Conservation (phyloP, 1,139 yeast genomes). For the Taphrina betulina region DNA sequence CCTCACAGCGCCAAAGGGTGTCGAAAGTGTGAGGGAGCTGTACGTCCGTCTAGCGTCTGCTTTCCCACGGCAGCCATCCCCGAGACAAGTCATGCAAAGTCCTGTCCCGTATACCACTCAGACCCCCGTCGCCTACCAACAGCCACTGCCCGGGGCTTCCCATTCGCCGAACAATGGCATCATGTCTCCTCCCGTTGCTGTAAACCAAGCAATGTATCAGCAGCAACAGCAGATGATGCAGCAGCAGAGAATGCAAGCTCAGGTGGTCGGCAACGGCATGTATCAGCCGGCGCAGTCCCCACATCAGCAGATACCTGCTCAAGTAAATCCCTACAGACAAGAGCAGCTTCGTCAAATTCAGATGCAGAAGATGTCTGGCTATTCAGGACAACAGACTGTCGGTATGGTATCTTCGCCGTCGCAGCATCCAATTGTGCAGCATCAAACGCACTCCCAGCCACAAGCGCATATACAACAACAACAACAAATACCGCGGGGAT, state of each 20-base stretch:
- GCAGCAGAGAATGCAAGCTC: not conserved
- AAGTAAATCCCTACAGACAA: constrained; percentile 12
- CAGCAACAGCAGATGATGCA: constrained; percentile 13
- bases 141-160: not conserved
- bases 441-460: constrained; percentile 4
- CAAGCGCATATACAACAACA: constrained; percentile 12
- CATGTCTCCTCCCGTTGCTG: constrained; percentile 11
- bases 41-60: constrained; percentile 18
- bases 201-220: not conserved
- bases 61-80: constrained; percentile 8
- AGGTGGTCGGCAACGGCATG: not conserved
- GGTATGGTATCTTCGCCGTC: not conserved
- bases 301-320: not conserved
- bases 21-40: constrained; percentile 20
- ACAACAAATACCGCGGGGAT: too few species aligned
- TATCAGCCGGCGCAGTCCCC: constrained; percentile 1
- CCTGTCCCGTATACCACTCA: not conserved
- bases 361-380: constrained; percentile 17
- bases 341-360: constrained; percentile 20
- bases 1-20: constrained; percentile 16
- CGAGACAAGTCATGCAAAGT: not conserved
- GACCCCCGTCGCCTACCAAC: not conserved
- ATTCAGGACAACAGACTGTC: not conserved
- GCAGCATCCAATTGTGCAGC: constrained; percentile 1
- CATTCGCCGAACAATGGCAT: constrained; percentile 15